Conservation (phyloP, 1,284 basidiomycete species). For the Austropuccinia psidii region DNA sequence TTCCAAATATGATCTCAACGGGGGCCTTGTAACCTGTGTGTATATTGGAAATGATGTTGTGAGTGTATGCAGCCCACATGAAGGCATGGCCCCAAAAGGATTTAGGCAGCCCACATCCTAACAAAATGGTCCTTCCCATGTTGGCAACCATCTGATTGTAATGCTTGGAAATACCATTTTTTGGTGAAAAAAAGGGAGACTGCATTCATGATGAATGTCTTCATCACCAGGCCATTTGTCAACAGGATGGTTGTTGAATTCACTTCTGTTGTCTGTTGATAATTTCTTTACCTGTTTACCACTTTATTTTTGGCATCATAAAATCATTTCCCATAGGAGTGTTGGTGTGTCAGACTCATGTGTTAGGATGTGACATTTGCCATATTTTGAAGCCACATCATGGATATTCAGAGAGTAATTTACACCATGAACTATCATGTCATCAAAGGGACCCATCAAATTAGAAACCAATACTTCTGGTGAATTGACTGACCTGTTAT, state of each 20-base stretch:
- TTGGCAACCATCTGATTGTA: background rate
- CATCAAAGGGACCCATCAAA: constrained; percentile 1
- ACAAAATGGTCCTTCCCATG: background rate
- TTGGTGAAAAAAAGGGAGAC: constrained; percentile 2
- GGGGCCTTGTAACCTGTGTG: too few species aligned
- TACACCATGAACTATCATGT: background rate
- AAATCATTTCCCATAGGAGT: background rate
- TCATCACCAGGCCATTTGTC: background rate
- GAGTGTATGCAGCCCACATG: too few species aligned
- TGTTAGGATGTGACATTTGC: background rate
- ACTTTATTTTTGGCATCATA: background rate
- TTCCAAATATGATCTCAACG: too few species aligned
- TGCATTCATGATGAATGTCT: constrained; percentile 13
- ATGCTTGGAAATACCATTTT: constrained; percentile 14
- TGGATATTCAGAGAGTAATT: background rate
- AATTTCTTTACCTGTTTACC: background rate
- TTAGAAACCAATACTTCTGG: constrained; percentile 6
- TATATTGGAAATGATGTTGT: background rate
- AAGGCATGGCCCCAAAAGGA: too few species aligned
- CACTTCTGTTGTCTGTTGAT: background rate
- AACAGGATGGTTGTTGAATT: constrained; percentile 3
- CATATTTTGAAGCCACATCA: constrained; percentile 5
- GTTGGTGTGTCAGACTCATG: background rate
- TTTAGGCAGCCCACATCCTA: background rate
- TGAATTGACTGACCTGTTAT: background rate